Evolutionary conservation across 2,329 filamentous ascomycete species (phyloP), one percentile per base, ranked within the genome.

Genomic region (Sclerotinia minor): DNA sequence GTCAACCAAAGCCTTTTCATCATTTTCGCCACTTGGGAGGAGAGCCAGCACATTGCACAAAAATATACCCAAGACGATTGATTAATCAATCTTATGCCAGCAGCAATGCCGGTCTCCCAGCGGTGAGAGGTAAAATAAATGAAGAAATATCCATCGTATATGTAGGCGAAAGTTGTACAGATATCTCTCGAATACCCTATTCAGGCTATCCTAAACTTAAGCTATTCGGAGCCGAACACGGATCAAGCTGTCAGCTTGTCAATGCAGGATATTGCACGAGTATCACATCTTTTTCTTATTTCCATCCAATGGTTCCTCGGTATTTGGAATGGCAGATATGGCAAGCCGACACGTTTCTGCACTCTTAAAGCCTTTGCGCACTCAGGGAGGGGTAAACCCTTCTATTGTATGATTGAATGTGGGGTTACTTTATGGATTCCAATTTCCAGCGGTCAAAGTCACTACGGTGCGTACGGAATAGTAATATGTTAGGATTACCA

Each of bases 261-360:
- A 55, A 8, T 55, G 53, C 53, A 55, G 53, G 29, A 5, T 7
- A n/a, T 54, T 32, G 9, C 15, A n/a, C 53, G 53, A 55, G 53
- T 15, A 55, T 55, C 35, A 41, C n/a, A 41, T 38, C 21, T 1
- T 38, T 38, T 13, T 32, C 15, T 15, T n/a, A 21, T 24, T 57
- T 24, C 8, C 32, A 57, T 41, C 54, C 54, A 57, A 57, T 57
- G 15, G 32, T 41, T 57, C 21, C 24, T 24, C 35, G 21, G 15
- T 35, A 5, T 38, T 41, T 7, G 4, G 32, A 57, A 57, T 41
- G 54, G 54, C 35, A 41, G 53, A 55, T 38, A 4, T 57, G 35
- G 54, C 17, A 57, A 57, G 24, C 54, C 54, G 54, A 57, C 21
- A 57, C 54, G 32, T 57, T 57, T 57, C 54, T 41, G 35, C 35